These are phyloP conservation scores for Mariannaea elegans DNA, from an alignment of 2,329 filamentous ascomycete species.

Conservation along the genomic window DNA sequence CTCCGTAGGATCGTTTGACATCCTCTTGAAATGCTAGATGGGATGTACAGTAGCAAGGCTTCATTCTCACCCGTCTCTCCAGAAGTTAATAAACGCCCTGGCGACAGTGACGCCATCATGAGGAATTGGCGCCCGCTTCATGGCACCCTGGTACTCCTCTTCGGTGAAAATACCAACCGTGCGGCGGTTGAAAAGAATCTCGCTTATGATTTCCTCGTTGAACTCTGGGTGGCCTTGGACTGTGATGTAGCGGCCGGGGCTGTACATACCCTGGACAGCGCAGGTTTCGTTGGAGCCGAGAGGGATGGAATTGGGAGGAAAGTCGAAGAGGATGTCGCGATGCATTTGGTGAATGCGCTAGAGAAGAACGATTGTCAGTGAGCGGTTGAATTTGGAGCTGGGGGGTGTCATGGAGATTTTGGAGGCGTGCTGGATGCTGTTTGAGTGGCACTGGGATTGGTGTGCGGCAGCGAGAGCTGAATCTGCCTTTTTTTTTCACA, in stretches of 20 bases:
- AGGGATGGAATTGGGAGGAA: conserved; percentile 50
- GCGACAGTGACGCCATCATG: conserved; percentile 86
- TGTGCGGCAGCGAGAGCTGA: background rate
- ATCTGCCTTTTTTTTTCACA: background rate
- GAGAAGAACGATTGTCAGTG: conserved; percentile 53
- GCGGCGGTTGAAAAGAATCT: conserved; percentile 61
- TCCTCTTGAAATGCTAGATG: no score
- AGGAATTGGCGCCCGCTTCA: conserved; percentile 68
- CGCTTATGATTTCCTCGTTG: conserved; percentile 49
- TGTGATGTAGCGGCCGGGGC: conserved; percentile 48
- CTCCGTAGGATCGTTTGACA: no score
- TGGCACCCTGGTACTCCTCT: conserved; percentile 72
- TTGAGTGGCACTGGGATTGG: no score
- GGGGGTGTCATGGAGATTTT: conserved; percentile 59
- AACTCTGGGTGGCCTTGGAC: conserved; percentile 61
- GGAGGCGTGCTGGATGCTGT: background rate
- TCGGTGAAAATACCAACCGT: conserved; percentile 74
- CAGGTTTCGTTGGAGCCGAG: conserved; percentile 54
- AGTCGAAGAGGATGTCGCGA: conserved; percentile 52
- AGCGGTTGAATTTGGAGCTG: conserved; percentile 44
- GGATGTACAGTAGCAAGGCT: background rate
- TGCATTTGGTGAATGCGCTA: conserved; percentile 59
- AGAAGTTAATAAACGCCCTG: conserved; percentile 78
- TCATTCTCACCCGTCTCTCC: conserved; percentile 61
- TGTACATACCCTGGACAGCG: conserved; percentile 54